Conservation (phyloP, 2,329 filamentous ascomycete species). For the Scedosporium minutisporum region DNA sequence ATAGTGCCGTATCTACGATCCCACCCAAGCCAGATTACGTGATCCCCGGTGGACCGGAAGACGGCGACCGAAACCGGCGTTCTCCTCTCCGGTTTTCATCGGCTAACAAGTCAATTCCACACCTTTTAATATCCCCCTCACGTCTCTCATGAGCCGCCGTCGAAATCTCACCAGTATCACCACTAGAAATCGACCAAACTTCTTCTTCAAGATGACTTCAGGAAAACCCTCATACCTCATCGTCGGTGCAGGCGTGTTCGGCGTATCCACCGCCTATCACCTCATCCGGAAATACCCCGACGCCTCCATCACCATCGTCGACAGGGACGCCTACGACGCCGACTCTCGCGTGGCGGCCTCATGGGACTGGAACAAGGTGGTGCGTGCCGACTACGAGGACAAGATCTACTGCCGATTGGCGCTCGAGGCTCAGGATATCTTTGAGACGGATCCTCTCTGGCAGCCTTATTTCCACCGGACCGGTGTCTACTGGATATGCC, state of each 20-base stretch:
- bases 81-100: no score
- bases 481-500: conserved; percentile 48
- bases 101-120: no score
- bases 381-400: conserved; percentile 60
- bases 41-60: no score
- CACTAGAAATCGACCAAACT: neutral
- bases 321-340: conserved; percentile 43
- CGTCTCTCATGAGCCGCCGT: no score
- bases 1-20: no score
- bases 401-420: conserved; percentile 54
- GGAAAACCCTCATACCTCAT: conserved; percentile 39
- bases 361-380: conserved; percentile 65
- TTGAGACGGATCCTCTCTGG: conserved; percentile 47
- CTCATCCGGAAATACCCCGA: conserved; percentile 41
- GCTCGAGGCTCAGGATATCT: conserved; percentile 55
- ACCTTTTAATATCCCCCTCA: no score
- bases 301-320: conserved; percentile 45
- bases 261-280: conserved; percentile 55
- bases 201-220: conserved; percentile 13
- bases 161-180: no score
- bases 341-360: conserved; percentile 47
- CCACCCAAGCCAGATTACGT: no score
- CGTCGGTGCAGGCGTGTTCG: conserved; percentile 56
- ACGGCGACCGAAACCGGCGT: no score
- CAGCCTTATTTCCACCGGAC: conserved; percentile 47